Evolutionary conservation across 1,139 yeast genomes (phyloP).

Genomic region (Suhomyces maxii): DNA sequence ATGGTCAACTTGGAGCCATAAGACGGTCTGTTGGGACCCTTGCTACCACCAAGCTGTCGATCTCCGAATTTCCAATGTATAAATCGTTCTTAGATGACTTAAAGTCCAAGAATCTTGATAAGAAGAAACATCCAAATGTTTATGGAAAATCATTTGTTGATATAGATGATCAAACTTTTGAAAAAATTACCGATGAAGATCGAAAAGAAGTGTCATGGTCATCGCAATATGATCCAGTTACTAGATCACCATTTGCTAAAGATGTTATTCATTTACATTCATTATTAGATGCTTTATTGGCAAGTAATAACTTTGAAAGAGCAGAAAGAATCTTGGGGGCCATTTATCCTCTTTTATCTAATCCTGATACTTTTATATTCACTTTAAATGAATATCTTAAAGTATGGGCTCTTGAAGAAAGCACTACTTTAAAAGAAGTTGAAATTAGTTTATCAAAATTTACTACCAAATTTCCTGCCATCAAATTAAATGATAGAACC

Average conservation of each 20-base stretch:
- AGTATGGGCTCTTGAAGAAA: constrained; percentile 31
- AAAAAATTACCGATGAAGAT: constrained; percentile 19
- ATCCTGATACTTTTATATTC: constrained; percentile 34
- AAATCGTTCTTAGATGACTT: constrained; percentile 16
- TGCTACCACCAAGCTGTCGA: constrained; percentile 5
- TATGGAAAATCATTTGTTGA: constrained; percentile 26
- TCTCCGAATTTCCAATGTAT: constrained; percentile 14
- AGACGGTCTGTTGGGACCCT: constrained; percentile 5
- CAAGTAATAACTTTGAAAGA: constrained; percentile 65
- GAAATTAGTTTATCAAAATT: constrained; percentile 30
- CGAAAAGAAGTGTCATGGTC: constrained; percentile 33
- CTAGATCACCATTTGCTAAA: constrained; percentile 50
- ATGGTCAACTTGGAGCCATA: constrained; percentile 1
- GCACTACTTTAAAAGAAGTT: constrained; percentile 27
- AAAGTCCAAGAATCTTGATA: constrained; percentile 10
- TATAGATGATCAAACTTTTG: constrained; percentile 17
- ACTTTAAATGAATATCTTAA: constrained; percentile 42
- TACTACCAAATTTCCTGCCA: constrained; percentile 26
- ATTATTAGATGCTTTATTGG: constrained; percentile 75
- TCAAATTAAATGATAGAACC: constrained; percentile 46
- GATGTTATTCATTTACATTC: constrained; percentile 72
- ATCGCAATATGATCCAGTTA: constrained; percentile 44
- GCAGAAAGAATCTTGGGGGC: constrained; percentile 70
- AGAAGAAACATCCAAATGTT: constrained; percentile 11
- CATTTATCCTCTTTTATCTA: constrained; percentile 44